These are phyloP conservation scores for Lachancea kluyveri DNA, from an alignment of 805 yeast species.

Conservation along the genomic window DNA sequence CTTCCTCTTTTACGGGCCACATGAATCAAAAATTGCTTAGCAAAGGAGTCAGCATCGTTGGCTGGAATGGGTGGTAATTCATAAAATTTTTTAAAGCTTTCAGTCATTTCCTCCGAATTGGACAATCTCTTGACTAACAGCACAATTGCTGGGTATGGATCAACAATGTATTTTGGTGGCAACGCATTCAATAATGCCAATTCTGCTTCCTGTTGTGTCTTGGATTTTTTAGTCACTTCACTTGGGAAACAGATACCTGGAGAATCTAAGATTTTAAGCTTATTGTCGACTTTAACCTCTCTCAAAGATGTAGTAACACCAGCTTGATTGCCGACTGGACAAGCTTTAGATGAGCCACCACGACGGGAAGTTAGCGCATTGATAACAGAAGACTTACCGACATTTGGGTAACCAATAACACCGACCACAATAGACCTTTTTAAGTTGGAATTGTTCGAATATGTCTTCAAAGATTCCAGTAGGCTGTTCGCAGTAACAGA, in stretches of 20 bases:
- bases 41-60: conserved; percentile 63
- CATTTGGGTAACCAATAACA: conserved; percentile 96
- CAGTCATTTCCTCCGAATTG: conserved; percentile 70
- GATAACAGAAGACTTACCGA: conserved; percentile 92
- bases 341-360: conserved; percentile 58
- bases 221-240: conserved; percentile 46
- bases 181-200: conserved; percentile 81
- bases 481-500: conserved; percentile 67
- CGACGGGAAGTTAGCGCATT: conserved; percentile 83
- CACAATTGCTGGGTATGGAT: conserved; percentile 78
- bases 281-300: conserved; percentile 87
- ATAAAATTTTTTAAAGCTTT: conserved; percentile 66
- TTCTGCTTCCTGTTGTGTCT: conserved; percentile 76
- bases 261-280: conserved; percentile 83
- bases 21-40: conserved; percentile 83
- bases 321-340: conserved; percentile 97
- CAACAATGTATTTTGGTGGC: conserved; percentile 78
- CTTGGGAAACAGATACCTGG: conserved; percentile 96
- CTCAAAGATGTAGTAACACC: conserved; percentile 92
- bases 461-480: conserved; percentile 76
- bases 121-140: conserved; percentile 70
- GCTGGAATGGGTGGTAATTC: conserved; percentile 76
- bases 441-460: conserved; percentile 74
- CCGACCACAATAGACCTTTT: conserved; percentile 91
- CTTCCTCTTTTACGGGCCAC: conserved; percentile 91